phyloP scores from a whole-genome alignment of 148 eudicot species.

The Camellia sinensis region DNA sequence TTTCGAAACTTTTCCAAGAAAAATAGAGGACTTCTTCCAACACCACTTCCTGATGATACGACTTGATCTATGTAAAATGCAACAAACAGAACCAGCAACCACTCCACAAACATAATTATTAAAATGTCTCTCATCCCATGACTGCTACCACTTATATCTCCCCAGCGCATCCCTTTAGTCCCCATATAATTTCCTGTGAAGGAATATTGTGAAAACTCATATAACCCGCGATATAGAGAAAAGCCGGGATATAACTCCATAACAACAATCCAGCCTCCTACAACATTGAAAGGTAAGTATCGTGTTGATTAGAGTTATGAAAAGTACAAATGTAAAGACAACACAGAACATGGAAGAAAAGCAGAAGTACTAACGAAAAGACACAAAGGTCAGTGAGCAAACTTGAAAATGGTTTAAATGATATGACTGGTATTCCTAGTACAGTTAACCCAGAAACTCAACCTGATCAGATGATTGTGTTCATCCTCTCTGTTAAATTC shows the following conservation, averaged over 20 bases:
- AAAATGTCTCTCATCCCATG: slow-evolving; percentile 72
- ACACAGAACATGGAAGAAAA: slow-evolving; percentile 8
- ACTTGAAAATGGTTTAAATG: not conserved
- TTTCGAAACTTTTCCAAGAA: slow-evolving; percentile 45
- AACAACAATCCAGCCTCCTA: slow-evolving; percentile 68
- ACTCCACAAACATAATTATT: slow-evolving; percentile 74
- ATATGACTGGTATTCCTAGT: not conserved
- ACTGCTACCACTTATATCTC: slow-evolving; percentile 48
- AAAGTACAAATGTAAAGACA: not conserved
- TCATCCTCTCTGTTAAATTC: not conserved
- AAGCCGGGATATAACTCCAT: slow-evolving; percentile 95
- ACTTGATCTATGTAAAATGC: slow-evolving; percentile 75
- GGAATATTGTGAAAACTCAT: slow-evolving; percentile 73
- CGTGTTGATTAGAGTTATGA: slow-evolving; percentile 2
- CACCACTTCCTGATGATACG: slow-evolving; percentile 63
- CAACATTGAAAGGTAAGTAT: slow-evolving; percentile 16
- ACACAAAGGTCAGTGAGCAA: not conserved
- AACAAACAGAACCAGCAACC: slow-evolving; percentile 64
- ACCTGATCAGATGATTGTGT: not conserved
- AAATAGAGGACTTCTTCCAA: slow-evolving; percentile 53
- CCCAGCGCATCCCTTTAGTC: slow-evolving; percentile 82
- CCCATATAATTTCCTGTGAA: slow-evolving; percentile 51
- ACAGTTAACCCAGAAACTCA: not conserved
- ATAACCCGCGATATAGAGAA: slow-evolving; percentile 72
- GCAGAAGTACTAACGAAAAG: not conserved